Percentiles rank a stretch among this genome's conserved stretches.
phyloP scores from a whole-genome alignment of 2,329 filamentous ascomycete species.

The Exophiala bonariae region DNA sequence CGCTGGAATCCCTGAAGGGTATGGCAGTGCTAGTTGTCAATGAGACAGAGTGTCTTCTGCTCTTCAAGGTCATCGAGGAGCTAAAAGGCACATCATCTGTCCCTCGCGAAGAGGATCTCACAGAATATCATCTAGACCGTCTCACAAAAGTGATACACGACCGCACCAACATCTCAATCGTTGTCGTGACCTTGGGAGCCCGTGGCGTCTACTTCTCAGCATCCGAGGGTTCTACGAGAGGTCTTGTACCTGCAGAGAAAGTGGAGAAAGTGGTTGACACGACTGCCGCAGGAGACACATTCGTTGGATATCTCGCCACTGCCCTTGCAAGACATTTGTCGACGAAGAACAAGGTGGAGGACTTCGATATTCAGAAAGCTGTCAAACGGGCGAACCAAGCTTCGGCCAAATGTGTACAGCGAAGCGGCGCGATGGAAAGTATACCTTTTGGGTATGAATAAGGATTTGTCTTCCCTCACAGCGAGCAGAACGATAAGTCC shows the following conservation, averaged over 20 bases:
- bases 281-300: conserved; percentile 91
- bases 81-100: conserved; percentile 21
- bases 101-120: conserved; percentile 32
- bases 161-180: conserved; percentile 66
- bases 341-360: conserved; percentile 54
- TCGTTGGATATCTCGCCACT: conserved; percentile 84
- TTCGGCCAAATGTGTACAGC: conserved; percentile 46
- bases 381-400: conserved; percentile 44
- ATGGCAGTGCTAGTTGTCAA: conserved; percentile 84
- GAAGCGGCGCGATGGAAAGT: conserved; percentile 47
- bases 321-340: conserved; percentile 58
- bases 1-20: conserved; percentile 63
- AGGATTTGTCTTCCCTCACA: no score
- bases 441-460: conserved; percentile 51
- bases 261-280: conserved; percentile 80
- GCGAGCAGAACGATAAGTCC: no score
- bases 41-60: conserved; percentile 80
- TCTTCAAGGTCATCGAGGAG: conserved; percentile 51
- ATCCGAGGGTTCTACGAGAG: conserved; percentile 40
- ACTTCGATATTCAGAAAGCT: conserved; percentile 44
- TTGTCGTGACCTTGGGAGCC: conserved; percentile 81
- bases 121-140: conserved; percentile 32
- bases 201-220: conserved; percentile 71
- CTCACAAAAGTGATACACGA: conserved; percentile 63
- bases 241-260: conserved; percentile 64